phyloP scores from a whole-genome alignment of 495 filamentous ascomycete genomes.

The Aspergillus hancockii region DNA sequence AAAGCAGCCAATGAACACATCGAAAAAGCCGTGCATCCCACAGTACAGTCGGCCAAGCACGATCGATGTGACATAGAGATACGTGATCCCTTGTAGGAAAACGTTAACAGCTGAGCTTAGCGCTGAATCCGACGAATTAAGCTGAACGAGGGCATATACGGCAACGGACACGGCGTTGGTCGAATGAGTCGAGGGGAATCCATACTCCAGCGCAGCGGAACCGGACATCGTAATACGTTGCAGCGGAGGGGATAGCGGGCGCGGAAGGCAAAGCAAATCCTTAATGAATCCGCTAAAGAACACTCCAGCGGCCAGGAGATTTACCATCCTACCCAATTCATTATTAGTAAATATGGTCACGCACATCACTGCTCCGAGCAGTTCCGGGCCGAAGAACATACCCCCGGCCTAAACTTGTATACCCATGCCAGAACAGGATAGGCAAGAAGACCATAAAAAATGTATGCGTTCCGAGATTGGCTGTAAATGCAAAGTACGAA shows the following conservation, averaged over 20 bases:
- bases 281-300: constrained; percentile 94
- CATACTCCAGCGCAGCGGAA: constrained; percentile 91
- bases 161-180: constrained; percentile 96
- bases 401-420: constrained; percentile 77
- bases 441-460: constrained; percentile 96
- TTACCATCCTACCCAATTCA: constrained; percentile 64
- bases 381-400: constrained; percentile 43
- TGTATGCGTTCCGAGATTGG: constrained; percentile 96
- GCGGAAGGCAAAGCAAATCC: constrained; percentile 90
- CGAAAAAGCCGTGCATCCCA: constrained; percentile 97
- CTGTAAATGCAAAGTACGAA: constrained; percentile 93
- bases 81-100: constrained; percentile 65
- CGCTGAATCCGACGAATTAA: constrained; percentile 56
- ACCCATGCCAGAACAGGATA: constrained; percentile 94
- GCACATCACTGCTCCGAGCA: neutral
- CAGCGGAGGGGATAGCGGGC: constrained; percentile 88
- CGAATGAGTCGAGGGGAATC: constrained; percentile 95
- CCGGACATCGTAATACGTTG: constrained; percentile 97
- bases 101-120: constrained; percentile 53
- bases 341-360: constrained; percentile 3
- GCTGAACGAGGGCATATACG: constrained; percentile 72
- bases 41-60: constrained; percentile 90
- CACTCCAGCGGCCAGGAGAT: constrained; percentile 84
- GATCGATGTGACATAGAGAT: constrained; percentile 87
- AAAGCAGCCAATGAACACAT: constrained; percentile 75